Conservation (phyloP, 345 rosid species). For the Bretschneidera sinensis region DNA sequence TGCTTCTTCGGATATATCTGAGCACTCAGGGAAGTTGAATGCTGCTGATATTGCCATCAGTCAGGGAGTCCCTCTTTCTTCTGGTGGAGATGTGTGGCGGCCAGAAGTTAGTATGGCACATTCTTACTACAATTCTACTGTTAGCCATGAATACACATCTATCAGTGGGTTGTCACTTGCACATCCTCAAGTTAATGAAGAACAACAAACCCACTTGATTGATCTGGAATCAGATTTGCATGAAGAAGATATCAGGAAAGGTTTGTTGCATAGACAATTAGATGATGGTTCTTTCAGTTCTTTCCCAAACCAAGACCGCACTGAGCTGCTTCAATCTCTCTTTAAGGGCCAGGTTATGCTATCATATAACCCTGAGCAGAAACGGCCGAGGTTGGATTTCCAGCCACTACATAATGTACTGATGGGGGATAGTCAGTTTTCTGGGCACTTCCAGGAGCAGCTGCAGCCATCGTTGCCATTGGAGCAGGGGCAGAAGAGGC, state of each 20-base stretch:
- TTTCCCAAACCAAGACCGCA: constrained; percentile 56
- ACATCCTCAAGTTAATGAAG: constrained; percentile 41
- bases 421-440: constrained; percentile 44
- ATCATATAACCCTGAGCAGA: constrained; percentile 48
- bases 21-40: constrained; percentile 30
- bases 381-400: constrained; percentile 47
- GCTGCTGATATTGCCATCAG: constrained; percentile 31
- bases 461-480: constrained; percentile 40
- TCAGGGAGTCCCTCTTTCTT: constrained; percentile 42
- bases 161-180: constrained; percentile 40
- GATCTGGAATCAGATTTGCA: constrained; percentile 49
- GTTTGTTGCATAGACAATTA: constrained; percentile 46
- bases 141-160: constrained; percentile 41
- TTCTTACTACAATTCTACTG: constrained; percentile 38
- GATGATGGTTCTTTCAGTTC: constrained; percentile 47
- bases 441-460: constrained; percentile 57
- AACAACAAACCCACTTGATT: constrained; percentile 41
- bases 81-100: constrained; percentile 60
- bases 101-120: constrained; percentile 40
- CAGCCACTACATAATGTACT: constrained; percentile 46
- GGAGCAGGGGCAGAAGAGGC: constrained; percentile 57
- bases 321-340: constrained; percentile 80
- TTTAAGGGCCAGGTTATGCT: constrained; percentile 57
- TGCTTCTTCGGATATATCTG: constrained; percentile 34
- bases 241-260: constrained; percentile 35